Evolutionary conservation across 169 alveolate genomes (phyloP), one percentile per base, ranked within the genome.

Genomic region (Besnoitia besnoiti): DNA sequence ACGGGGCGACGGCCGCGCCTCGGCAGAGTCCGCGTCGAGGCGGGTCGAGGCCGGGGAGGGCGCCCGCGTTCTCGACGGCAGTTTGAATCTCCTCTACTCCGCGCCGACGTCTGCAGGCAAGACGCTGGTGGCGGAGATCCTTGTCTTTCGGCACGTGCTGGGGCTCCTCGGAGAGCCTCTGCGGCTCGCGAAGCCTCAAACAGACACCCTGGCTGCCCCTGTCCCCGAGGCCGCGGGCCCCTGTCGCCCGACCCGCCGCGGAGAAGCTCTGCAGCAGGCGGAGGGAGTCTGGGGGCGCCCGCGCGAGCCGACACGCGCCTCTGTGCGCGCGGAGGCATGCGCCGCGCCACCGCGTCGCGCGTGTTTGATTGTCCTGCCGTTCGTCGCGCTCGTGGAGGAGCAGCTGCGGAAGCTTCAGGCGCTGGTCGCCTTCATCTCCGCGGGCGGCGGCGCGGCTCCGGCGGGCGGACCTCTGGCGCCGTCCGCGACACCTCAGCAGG

Each of bases 101-200:
- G 97, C 97, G 8, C 98, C 98, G 24, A 96, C 98, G 42, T 92
- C 97, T 62, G 97, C 97, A 0, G 98, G 98, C 35, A 96, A 96
- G 77, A 92, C 97, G 12, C 89, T 96, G 42, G 97, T 96, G 10
- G 89, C 96, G 49, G 98, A 96, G 85, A 51, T 96, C 14, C 75
- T 96, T 51, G 90, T 96, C 95, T 82, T 95, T 27, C 94, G 93
- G 7, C 93, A 80, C 55, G 62, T 51, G 5, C 46, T 85, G 39
- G 91, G 77, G 19, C 85, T 89, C 73, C 79, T 89, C 49, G 39
- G 47, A 82, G 77, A 40, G 46, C 92, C 85, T 67, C 89, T 30
- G 95, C 97, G 14, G 21, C 46, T 7, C 73, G n/a, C 75, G 4
- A 35, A 30, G 10, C 80, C 44, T 14, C 0, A 7, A 8, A 42